Evolutionary conservation across 768 basidiomycete genomes (phyloP), one percentile per base, ranked within the genome.

Genomic region (Tricholoma hemisulphureum): DNA sequence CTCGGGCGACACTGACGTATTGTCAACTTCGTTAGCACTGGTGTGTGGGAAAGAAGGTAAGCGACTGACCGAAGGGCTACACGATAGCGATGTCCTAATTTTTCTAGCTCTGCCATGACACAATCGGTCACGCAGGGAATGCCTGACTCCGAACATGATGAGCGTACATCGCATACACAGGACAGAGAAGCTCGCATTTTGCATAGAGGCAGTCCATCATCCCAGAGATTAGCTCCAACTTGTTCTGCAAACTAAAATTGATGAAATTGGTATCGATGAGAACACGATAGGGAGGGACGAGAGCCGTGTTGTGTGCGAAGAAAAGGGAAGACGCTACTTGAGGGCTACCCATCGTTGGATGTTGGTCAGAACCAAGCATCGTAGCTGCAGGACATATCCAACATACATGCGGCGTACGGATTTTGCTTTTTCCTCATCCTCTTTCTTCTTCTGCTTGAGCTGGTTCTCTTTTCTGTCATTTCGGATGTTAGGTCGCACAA

Each of bases 201-300:
- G 97, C 97, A 73, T 93, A 97, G 14, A 98, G 79, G 67, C 94
- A 96, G 68, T 99, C 97, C 97, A 99, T 98, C 97, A 99, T 98
- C n/a, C 92, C 95, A 66, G 88, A 86, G 20, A 98, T 80, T 55
- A 98, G 82, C 71, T 99, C 97, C 62, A 99, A 77, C 72, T 98
- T 97, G 74, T 98, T 99, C 77, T 99, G 97, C 50, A 99, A 81
- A 63, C 89, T 93, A 71, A 98, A 96, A 70, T 98, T 98, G 81
- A 99, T 99, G 65, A 99, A 98, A 71, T 99, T 99, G 69, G 97
- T 99, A 73, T 99, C 97, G 59, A 99, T 93, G 35, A 99, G 84
- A 24, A 99, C 93, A 18, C 96, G 87, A 70, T 98, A 99, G 3
- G 97, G 97, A 0, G 97, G 97, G 0, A 93, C 95, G 48, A 99